A percentile compares a stretch with the other conserved stretches of the same genome.
Evolutionary conservation across 345 rosid species (phyloP).

Genomic region (Boechera stricta): DNA sequence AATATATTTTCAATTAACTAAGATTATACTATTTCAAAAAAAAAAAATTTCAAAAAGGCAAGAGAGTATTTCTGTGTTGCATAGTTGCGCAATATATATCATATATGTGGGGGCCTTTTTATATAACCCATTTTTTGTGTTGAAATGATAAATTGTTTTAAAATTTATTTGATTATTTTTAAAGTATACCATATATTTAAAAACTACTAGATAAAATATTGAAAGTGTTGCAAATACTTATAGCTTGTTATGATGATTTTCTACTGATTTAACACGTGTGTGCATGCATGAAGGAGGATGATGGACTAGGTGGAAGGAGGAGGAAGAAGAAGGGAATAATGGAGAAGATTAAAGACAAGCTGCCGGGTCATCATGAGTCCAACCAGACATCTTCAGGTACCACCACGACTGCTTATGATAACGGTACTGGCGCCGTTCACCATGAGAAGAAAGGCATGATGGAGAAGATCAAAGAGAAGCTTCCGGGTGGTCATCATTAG

Average conservation of each 20-base stretch:
- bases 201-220: not conserved
- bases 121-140: not conserved
- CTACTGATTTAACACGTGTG: not conserved
- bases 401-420: conserved; percentile 41
- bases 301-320: conserved; percentile 69
- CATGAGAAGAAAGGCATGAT: conserved; percentile 67
- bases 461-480: conserved; percentile 72
- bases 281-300: conserved; percentile 54
- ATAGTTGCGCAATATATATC: not conserved
- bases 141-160: not conserved
- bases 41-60: not conserved
- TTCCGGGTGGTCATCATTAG: conserved; percentile 51
- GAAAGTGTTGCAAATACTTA: not conserved
- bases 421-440: conserved; percentile 31
- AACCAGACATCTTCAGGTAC: conserved; percentile 41
- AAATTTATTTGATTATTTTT: not conserved
- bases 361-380: conserved; percentile 52
- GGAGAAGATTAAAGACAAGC: conserved; percentile 58
- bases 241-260: not conserved
- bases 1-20: not conserved
- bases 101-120: too few species aligned
- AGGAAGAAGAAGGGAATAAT: conserved; percentile 64
- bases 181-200: not conserved
- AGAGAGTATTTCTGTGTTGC: not conserved
- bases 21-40: not conserved